These are phyloP conservation scores for Arachis stenosperma DNA, from an alignment of 306 rosid species.

Conservation along the genomic window DNA sequence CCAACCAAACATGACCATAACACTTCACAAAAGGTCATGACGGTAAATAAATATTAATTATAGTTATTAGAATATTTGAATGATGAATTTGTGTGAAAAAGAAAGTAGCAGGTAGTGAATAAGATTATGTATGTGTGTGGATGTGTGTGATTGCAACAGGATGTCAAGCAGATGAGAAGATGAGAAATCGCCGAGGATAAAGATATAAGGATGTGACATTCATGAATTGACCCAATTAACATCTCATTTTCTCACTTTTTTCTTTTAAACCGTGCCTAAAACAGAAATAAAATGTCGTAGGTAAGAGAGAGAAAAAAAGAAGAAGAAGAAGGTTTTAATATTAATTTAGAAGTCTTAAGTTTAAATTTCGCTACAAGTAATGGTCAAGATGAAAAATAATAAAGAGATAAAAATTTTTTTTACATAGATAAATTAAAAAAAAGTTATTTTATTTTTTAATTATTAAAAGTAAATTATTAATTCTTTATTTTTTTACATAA, in stretches of 20 bases:
- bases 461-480: too few species aligned
- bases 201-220: constrained; percentile 73
- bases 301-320: neutral
- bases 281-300: neutral
- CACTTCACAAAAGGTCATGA: neutral
- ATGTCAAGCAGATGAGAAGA: constrained; percentile 51
- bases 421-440: too few species aligned
- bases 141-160: constrained; percentile 60
- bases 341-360: too few species aligned
- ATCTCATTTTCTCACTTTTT: constrained; percentile 44
- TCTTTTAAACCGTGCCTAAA: constrained; percentile 20
- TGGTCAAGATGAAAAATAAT: too few species aligned
- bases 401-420: too few species aligned
- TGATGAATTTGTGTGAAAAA: neutral
- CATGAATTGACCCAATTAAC: constrained; percentile 50
- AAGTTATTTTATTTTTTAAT: too few species aligned
- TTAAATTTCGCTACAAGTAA: too few species aligned
- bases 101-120: constrained; percentile 34
- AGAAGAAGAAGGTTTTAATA: neutral
- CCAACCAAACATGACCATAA: constrained; percentile 11
- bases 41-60: neutral
- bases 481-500: too few species aligned
- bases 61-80: neutral
- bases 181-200: constrained; percentile 72
- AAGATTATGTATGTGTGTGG: neutral